Percentiles rank a stretch among this genome's conserved stretches.
These are phyloP conservation scores for Zygosaccharomyces sapae DNA, from an alignment of 1,139 yeast genomes.

Conservation along the genomic window DNA sequence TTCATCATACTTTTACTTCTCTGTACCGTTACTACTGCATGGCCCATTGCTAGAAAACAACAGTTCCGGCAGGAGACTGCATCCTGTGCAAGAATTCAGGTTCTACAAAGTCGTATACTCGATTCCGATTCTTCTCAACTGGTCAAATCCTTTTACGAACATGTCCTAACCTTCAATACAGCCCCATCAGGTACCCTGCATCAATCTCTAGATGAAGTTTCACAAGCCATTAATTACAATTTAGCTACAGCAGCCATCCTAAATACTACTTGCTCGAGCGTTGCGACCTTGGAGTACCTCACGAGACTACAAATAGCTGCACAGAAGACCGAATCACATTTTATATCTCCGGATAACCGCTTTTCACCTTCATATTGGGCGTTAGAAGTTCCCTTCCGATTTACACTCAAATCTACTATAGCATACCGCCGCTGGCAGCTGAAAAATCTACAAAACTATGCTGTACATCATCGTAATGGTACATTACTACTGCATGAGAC, in stretches of 20 bases:
- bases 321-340: neutral
- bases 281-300: neutral
- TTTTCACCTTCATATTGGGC: constrained; percentile 5
- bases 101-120: neutral
- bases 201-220: neutral
- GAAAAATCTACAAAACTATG: neutral
- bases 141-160: neutral
- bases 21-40: neutral
- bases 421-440: constrained; percentile 5
- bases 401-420: constrained; percentile 3
- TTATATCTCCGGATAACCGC: neutral
- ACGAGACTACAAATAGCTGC: constrained; percentile 1
- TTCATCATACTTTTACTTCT: neutral
- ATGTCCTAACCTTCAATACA: neutral
- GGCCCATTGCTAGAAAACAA: neutral
- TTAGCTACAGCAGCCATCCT: constrained; percentile 1
- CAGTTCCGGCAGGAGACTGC: neutral
- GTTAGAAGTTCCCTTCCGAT: neutral
- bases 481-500: constrained; percentile 1
- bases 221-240: neutral
- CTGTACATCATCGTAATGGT: neutral
- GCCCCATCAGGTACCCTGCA: neutral
- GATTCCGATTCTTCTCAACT: neutral
- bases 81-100: neutral
- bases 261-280: neutral